Base-by-base conservation (phyloP, 805 yeast genomes). In the Hanseniaspora guilliermondii region DNA sequence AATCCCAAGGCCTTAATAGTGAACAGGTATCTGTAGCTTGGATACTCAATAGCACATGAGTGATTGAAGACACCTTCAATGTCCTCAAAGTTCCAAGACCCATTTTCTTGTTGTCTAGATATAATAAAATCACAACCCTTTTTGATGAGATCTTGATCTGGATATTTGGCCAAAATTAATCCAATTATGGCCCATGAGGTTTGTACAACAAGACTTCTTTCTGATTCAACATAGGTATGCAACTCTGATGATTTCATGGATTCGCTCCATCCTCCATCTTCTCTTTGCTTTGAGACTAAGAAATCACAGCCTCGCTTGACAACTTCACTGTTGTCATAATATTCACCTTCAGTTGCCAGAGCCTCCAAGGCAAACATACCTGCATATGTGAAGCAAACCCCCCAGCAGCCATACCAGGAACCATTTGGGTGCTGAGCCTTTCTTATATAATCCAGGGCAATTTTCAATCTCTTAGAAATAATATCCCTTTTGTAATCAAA, bases 361-460 rank as follows among this genome's bases (percentile, higher is more conserved):
- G 97, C 97, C 61, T 93, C 99, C 30, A 93, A 68, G 0, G 99
- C 99, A 76, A 93, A 93, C 98, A 93, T 93, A 1, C 88, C 85
- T 0, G 97, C 97, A 67, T 93, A 93, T 0, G 96, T 86, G 65
- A 76, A 88, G 65, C 99, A 93, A 5, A 93, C 82, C 37, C 98
- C 99, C 99, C 99, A 93, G 40, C 87, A 81, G 0, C 99, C 99
- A 66, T 89, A 94, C 97, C 97, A 93, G 14, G 95, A 82, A 0
- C 99, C 99, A 67, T 93, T 96, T 0, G 64, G 62, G 44, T 73
- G 71, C 67, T 93, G 98, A 2, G 78, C 77, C 2, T 71, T 67
- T 49, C 76, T 77, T 44, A 93, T 85, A 62, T 83, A 93, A 4
- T 75, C 67, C 16, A 87, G 75, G 0, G 96, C 97, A 53, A 79